Base-by-base conservation (phyloP, 495 filamentous ascomycete genomes). In the Podospora australis region DNA sequence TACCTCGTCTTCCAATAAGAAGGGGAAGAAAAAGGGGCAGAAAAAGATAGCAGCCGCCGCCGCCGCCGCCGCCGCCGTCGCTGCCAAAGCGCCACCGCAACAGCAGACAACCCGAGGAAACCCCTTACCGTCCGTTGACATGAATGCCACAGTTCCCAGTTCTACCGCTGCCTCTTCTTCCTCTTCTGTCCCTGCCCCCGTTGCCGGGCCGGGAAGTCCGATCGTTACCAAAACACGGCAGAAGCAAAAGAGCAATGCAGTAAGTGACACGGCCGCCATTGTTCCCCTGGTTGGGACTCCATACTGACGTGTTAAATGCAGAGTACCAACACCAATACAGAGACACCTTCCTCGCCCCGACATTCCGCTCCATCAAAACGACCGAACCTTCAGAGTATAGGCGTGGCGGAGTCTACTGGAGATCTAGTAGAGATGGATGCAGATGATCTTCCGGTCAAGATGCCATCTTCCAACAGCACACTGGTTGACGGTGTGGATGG, bases 391-490 rank as follows among this genome's bases (percentile, higher is more conserved):
- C 10, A 23, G 16, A 34, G 22, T 17, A 19, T 42, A 8, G 23
- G 25, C 25, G 19, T 49, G 35, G 49, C 44, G 16, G 53, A 56
- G 16, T 49, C 49, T 22, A 44, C 49, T 6, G 56, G 52, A 16
- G 54, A 57, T 19, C 19, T 53, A n/a, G 47, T 42, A 4, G 54
- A 57, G 29, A 34, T 46, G 28, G 52, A 50, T 8, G 51, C 48
- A 10, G 54, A 57, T 19, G 49, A 56, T n/a, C 9, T 54, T 20
- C 34, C 49, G 4, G 14, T 30, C 16, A 24, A 32, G 13, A 39
- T 39, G 9, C 7, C 35, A 13, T 22, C 30, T 28, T 23, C 32
- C 1, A 36, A 17, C n/a, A 17, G 32, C 7, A 17, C 19, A 8
- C 32, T 16, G 13, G 32, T 36, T 6, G 19, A 36, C 9, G 32